Conservation (phyloP, 1,284 basidiomycete species). For the Tilletia indica region DNA sequence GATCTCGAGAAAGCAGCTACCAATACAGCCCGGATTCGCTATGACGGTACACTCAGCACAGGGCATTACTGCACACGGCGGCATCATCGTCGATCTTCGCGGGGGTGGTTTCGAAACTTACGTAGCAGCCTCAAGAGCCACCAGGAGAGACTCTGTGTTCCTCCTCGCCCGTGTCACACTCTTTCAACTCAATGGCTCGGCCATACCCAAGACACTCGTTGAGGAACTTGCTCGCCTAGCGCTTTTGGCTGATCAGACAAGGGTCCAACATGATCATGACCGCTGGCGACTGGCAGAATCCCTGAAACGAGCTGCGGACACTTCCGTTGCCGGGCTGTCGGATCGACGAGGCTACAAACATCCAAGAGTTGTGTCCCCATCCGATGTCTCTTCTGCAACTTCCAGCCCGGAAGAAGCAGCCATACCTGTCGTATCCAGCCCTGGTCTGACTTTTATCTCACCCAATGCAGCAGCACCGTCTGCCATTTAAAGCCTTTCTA, state of each 20-base stretch:
- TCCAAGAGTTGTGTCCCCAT: too few species aligned
- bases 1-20: background rate
- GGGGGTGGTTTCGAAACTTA: background rate
- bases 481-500: too few species aligned
- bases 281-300: background rate
- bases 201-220: background rate
- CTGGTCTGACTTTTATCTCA: too few species aligned
- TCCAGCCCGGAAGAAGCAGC: too few species aligned
- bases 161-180: background rate
- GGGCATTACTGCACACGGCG: background rate
- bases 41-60: conserved; percentile 10
- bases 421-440: too few species aligned
- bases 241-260: background rate
- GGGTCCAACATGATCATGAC: background rate
- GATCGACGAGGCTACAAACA: too few species aligned
- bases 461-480: too few species aligned
- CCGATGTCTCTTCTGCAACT: too few species aligned
- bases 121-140: background rate
- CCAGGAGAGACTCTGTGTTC: background rate
- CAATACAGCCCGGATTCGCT: background rate
- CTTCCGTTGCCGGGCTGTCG: background rate
- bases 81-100: background rate
- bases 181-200: background rate
- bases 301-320: background rate
- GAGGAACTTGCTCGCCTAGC: background rate